Percentiles rank a stretch among this genome's conserved stretches.
These are phyloP conservation scores for Didymella segeticola DNA, from an alignment of 2,329 filamentous ascomycete species.

Conservation along the genomic window DNA sequence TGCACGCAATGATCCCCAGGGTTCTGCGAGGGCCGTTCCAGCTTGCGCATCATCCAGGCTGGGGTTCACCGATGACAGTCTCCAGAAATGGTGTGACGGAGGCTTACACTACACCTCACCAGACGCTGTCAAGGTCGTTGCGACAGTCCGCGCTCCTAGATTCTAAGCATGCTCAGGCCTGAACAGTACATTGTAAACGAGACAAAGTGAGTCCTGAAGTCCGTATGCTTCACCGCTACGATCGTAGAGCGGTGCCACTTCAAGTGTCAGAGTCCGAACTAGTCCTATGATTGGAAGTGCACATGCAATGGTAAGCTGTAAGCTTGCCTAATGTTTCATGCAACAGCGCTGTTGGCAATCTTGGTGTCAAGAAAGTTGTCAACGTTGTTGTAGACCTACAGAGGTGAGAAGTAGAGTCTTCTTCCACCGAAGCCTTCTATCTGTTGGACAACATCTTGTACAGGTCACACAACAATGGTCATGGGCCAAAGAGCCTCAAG, in stretches of 20 bases:
- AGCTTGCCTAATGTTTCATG: too few species aligned
- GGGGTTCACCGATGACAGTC: background rate
- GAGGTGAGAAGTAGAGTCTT: background rate
- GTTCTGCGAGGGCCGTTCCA: background rate
- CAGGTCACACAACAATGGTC: background rate
- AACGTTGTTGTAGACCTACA: background rate
- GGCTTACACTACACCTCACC: background rate
- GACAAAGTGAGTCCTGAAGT: too few species aligned
- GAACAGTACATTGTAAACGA: too few species aligned
- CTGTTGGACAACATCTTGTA: background rate
- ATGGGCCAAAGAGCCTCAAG: background rate
- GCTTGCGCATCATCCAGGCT: background rate
- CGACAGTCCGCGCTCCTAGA: background rate
- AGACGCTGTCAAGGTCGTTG: background rate
- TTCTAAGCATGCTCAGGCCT: too few species aligned
- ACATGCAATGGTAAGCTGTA: too few species aligned
- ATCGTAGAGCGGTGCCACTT: too few species aligned
- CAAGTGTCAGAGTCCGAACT: too few species aligned
- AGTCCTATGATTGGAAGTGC: too few species aligned
- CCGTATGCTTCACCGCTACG: too few species aligned
- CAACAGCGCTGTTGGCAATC: background rate
- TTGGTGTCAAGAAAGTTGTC: background rate
- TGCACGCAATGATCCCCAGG: background rate
- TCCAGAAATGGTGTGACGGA: background rate
- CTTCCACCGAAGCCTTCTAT: background rate